Base-by-base conservation (phyloP, 768 basidiomycete genomes). In the Collybia mongolica region DNA sequence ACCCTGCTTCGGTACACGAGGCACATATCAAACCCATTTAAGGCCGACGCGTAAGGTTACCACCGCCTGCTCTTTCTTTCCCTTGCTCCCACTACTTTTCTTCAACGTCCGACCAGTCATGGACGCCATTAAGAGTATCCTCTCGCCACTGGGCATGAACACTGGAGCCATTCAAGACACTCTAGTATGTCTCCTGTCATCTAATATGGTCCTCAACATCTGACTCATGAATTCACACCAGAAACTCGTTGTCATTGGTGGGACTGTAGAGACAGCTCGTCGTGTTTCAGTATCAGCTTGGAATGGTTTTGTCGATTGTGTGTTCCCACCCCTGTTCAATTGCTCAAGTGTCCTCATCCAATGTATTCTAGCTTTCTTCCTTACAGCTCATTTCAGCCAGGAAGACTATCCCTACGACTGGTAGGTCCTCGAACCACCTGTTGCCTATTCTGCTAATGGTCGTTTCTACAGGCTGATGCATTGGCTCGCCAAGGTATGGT, bases 171-270 rank as follows among this genome's bases (percentile, higher is more conserved):
- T 92, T 32, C 88, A 90, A 55, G 90, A 92, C 57, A 92, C 90
- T 35, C 72, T 92, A 36, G 90, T 90, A 65, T 45, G 77, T 66
- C 28, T 44, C 45, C 15, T 22, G 39, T n/a, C 35, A 18, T 24
- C 19, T 7, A 15, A 19, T 46, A 38, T 11, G 39, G 23, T 41
- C 12, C 39, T 41, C 49, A 52, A 52, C 28, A 39, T 49, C 46
- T 58, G 35, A 59, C 51, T 52, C 15, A 55, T 24, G 40, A 22
- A 23, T 2, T 37, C 23, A 2, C 3, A 3, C 7, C 57, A 91
- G 90, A 92, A 90, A 88, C 77, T 91, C 20, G 90, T 93, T 28
- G 90, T 93, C 60, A 88, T 93, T 62, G 90, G 91, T 19, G 91
- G 91, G 1, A 92, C 91, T 0, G 86, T 93, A 18, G 90, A 93